Conservation (phyloP, 2,329 filamentous ascomycete genomes). For the Aspergillus quadricinctus region DNA sequence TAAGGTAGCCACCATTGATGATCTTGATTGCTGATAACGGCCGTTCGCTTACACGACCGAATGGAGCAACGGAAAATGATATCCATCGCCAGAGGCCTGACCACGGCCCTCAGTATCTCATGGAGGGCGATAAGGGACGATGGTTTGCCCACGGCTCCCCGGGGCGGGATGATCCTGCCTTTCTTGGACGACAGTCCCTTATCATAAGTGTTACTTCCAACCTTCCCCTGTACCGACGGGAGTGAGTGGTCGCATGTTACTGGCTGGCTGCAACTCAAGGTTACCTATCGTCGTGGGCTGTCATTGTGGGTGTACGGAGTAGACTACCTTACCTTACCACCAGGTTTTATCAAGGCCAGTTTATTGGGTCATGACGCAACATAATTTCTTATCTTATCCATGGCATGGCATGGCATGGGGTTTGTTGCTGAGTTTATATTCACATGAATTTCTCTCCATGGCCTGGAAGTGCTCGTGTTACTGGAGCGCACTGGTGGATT, state of each 20-base stretch:
- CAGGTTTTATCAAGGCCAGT: neutral
- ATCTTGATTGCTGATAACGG: conserved; percentile 21
- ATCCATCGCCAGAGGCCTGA: neutral
- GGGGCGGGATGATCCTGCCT: neutral
- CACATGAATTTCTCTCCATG: neutral
- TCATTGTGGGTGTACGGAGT: neutral
- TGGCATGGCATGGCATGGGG: neutral
- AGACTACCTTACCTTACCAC: no score
- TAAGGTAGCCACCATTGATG: neutral
- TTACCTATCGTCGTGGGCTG: neutral
- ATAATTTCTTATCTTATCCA: neutral
- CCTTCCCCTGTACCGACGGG: neutral
- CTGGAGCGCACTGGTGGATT: neutral
- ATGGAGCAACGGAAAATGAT: conserved; percentile 18
- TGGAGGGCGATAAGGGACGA: neutral
- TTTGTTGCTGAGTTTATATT: neutral
- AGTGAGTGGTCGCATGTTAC: neutral
- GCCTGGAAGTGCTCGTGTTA: neutral
- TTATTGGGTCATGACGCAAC: neutral
- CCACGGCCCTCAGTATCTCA: neutral
- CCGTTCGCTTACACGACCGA: conserved; percentile 17
- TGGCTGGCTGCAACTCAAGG: neutral
- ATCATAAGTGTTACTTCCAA: neutral
- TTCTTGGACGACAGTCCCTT: neutral
- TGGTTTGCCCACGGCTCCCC: neutral